These are phyloP conservation scores for Talaromyces rugulosus DNA, from an alignment of 2,329 filamentous ascomycete species.

Conservation along the genomic window DNA sequence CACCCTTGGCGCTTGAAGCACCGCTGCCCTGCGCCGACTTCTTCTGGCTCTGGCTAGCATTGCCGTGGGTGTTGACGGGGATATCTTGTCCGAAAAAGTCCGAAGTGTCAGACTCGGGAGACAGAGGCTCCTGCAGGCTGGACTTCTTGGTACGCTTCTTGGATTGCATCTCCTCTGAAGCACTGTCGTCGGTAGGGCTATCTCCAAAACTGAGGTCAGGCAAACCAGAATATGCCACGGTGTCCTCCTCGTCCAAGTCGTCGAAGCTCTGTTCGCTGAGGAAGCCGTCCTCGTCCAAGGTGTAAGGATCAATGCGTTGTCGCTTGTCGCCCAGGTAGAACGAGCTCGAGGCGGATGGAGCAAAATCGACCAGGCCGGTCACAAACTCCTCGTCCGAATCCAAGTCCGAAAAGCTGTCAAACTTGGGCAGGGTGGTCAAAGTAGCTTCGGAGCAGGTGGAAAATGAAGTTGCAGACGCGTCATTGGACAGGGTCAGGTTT, in stretches of 20 bases:
- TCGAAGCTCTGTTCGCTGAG: conserved; percentile 72
- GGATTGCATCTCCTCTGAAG: conserved; percentile 38
- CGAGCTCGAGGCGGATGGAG: conserved; percentile 51
- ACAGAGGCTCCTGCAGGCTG: conserved; percentile 24
- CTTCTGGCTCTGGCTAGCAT: conserved; percentile 34
- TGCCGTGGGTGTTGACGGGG: conserved; percentile 24
- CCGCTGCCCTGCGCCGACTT: conserved; percentile 35
- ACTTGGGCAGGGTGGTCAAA: conserved; percentile 62
- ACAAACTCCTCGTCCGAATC: conserved; percentile 88
- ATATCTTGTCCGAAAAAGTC: conserved; percentile 26
- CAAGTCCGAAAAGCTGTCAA: conserved; percentile 83
- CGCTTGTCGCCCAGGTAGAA: conserved; percentile 64
- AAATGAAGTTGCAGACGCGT: conserved; percentile 35
- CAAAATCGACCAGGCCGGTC: conserved; percentile 68
- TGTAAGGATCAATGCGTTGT: conserved; percentile 66
- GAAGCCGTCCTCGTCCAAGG: conserved; percentile 73
- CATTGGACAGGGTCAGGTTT: conserved; percentile 33
- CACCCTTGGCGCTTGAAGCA: conserved; percentile 41
- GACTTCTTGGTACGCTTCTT: conserved; percentile 47
- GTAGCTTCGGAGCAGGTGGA: conserved; percentile 44
- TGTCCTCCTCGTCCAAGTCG: conserved; percentile 66
- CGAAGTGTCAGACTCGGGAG: conserved; percentile 26
- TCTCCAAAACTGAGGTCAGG: conserved; percentile 56
- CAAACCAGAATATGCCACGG: conserved; percentile 58
- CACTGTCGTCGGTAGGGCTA: conserved; percentile 33